These are phyloP conservation scores for Zygoascus tannicola DNA, from an alignment of 805 yeast genomes.

Conservation along the genomic window DNA sequence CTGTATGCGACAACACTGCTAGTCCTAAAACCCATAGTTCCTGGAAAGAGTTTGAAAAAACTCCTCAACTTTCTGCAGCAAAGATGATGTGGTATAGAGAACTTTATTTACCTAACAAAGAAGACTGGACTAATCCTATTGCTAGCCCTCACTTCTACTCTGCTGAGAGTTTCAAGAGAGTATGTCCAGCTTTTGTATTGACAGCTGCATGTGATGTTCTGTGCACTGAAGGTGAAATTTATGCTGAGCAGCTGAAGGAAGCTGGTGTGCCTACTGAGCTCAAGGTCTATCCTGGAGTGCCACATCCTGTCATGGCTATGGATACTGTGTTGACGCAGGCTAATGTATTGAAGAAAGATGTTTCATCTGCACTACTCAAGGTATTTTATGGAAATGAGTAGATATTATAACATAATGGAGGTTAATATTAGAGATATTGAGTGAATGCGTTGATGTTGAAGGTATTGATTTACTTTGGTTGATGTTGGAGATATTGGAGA, in stretches of 20 bases:
- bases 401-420: no score
- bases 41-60: conserved; percentile 27
- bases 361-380: not conserved
- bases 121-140: conserved; percentile 25
- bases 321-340: conserved; percentile 28
- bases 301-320: conserved; percentile 44
- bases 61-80: conserved; percentile 36
- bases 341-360: conserved; percentile 7
- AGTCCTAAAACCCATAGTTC: conserved; percentile 30
- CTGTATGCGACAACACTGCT: conserved; percentile 20
- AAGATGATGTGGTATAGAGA: conserved; percentile 40
- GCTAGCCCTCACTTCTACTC: conserved; percentile 37
- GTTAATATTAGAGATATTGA: no score
- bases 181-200: conserved; percentile 36
- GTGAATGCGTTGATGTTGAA: no score
- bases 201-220: conserved; percentile 39
- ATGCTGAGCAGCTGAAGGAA: conserved; percentile 31
- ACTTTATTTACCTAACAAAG: conserved; percentile 32
- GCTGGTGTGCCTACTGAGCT: conserved; percentile 26
- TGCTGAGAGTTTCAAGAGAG: conserved; percentile 31
- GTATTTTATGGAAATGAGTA: not conserved
- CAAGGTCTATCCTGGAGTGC: conserved; percentile 33
- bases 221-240: conserved; percentile 37
- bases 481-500: no score
- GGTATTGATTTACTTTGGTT: no score